phyloP scores from a whole-genome alignment of 2,329 filamentous ascomycete genomes.

The Alternaria viburni region DNA sequence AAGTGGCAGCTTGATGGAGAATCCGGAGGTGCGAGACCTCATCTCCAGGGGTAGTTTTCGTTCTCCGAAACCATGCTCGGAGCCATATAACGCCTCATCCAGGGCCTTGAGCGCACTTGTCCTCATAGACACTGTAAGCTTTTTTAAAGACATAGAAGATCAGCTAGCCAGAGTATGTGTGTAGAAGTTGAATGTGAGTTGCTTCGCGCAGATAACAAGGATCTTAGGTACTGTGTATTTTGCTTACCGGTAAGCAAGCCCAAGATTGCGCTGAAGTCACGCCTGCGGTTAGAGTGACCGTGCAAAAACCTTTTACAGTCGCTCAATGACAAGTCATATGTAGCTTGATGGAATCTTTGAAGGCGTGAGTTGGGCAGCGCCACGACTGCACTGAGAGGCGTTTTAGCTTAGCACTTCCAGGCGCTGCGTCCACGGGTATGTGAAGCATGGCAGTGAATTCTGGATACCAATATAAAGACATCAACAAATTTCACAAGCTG shows the following conservation, averaged over 20 bases:
- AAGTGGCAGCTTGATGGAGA: background rate
- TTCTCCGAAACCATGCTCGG: conserved; percentile 8
- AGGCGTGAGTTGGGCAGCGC: background rate
- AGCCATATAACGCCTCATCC: background rate
- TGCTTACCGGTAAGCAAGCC: background rate
- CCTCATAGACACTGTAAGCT: background rate
- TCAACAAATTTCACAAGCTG: background rate
- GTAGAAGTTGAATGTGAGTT: background rate
- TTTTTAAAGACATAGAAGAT: background rate
- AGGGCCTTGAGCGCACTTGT: background rate
- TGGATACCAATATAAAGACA: background rate
- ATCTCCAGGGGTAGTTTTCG: background rate
- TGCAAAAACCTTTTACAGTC: background rate
- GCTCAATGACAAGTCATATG: background rate
- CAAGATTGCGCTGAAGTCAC: background rate
- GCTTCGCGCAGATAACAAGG: background rate
- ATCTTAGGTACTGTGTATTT: background rate
- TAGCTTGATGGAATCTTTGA: background rate
- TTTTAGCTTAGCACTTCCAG: background rate
- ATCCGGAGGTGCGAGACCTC: background rate
- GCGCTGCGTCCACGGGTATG: background rate
- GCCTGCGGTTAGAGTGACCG: background rate
- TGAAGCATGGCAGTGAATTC: background rate
- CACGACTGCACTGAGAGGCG: background rate
- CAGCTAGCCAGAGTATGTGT: background rate